phyloP scores from a whole-genome alignment of 371 early-diverging fungal genomes.

The Sporodiniella umbellata region DNA sequence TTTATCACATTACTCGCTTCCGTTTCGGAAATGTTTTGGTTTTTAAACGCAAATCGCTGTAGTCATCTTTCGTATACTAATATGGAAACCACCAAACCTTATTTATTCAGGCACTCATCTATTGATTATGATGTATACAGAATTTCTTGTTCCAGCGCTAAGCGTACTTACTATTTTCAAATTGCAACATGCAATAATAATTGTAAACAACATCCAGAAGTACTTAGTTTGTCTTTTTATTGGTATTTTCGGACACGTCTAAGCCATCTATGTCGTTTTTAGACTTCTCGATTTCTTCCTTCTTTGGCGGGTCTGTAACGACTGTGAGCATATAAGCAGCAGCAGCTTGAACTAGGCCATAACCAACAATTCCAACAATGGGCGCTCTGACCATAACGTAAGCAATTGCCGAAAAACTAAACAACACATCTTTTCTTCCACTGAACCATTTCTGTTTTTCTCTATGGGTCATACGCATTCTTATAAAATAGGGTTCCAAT shows the following conservation, averaged over 20 bases:
- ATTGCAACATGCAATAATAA: too few relatives aligned
- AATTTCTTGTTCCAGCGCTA: too few relatives aligned
- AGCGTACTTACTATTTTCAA: too few relatives aligned
- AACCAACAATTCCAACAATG: constrained; percentile 51
- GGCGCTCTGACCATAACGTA: constrained; percentile 53
- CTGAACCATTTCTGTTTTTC: constrained; percentile 60
- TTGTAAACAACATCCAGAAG: too few relatives aligned
- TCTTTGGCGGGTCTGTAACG: constrained; percentile 48
- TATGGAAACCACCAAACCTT: too few relatives aligned
- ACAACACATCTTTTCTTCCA: constrained; percentile 56
- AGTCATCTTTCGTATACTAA: too few relatives aligned
- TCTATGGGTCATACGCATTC: constrained; percentile 48
- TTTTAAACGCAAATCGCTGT: too few relatives aligned
- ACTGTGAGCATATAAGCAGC: constrained; percentile 55
- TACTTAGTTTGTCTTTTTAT: too few relatives aligned
- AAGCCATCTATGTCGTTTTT: neutral
- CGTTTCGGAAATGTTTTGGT: too few relatives aligned
- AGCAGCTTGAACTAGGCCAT: constrained; percentile 57
- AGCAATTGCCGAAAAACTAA: constrained; percentile 62
- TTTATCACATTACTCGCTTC: too few relatives aligned
- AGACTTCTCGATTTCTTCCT: neutral
- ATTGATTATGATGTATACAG: too few relatives aligned
- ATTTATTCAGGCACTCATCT: too few relatives aligned
- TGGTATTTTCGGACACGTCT: neutral
- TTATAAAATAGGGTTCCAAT: constrained; percentile 65